Conservation (phyloP, 371 early-diverging fungal genomes). For the Syncephalastrum contaminatum region DNA sequence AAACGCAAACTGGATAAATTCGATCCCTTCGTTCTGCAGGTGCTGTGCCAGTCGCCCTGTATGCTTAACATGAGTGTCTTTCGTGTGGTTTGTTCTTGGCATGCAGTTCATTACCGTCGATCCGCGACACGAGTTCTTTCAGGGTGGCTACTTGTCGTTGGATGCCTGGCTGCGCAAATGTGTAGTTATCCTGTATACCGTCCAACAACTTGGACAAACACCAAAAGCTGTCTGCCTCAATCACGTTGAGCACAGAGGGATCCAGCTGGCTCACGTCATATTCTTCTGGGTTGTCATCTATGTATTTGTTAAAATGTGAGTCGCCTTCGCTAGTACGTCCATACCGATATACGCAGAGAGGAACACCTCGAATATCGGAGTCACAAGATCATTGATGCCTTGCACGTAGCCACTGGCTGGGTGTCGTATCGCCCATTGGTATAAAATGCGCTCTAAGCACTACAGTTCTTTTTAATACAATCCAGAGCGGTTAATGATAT, state of each 20-base stretch:
- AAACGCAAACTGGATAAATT: constrained; percentile 98
- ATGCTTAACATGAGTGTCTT: not conserved
- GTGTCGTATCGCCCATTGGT: constrained; percentile 96
- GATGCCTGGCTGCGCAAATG: constrained; percentile 95
- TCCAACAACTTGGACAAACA: constrained; percentile 93
- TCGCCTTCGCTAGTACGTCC: not conserved
- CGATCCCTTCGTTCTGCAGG: constrained; percentile 84
- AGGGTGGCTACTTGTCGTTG: constrained; percentile 85
- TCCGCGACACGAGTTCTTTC: constrained; percentile 87
- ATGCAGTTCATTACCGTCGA: constrained; percentile 66
- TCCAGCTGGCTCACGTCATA: constrained; percentile 64
- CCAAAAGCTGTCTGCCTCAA: constrained; percentile 97
- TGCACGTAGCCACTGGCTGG: constrained; percentile 99
- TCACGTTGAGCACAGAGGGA: constrained; percentile 58
- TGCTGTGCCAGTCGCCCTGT: constrained; percentile 78
- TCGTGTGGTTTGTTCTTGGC: not conserved
- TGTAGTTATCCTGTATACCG: constrained; percentile 98
- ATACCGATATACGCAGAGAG: constrained; percentile 66
- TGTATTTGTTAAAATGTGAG: not conserved
- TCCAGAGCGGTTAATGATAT: not conserved
- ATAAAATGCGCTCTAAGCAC: constrained; percentile 89
- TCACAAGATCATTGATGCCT: constrained; percentile 98
- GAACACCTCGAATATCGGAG: constrained; percentile 94
- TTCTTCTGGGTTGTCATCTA: constrained; percentile 68
- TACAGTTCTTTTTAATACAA: constrained; percentile 17